Evolutionary conservation across 805 yeast species (phyloP), one percentile per base, ranked within the genome.

Genomic region (Torulaspora microellipsoides): DNA sequence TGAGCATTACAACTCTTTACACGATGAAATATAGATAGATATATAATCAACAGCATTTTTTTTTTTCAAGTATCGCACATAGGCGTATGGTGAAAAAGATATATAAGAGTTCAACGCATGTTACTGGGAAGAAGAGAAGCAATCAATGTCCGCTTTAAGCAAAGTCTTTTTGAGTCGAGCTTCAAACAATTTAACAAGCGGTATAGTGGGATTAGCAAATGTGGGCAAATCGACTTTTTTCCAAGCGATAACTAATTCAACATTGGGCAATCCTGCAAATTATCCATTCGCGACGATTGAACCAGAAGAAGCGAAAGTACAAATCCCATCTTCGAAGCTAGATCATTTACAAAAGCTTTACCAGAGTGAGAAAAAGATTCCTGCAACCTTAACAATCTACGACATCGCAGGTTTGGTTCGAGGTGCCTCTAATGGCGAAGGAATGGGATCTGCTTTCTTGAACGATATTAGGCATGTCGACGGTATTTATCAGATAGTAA

Each of bases 181-280:
- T 58, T 81, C 84, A 45, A 78, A 78, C 60, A 79, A 78, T 64
- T 66, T 80, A 59, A 78, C 78, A 71, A 70, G 83, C 50, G 99
- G 99, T 56, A 89, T 91, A 51, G 98, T 91, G 45, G 99, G 99
- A 43, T 76, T 91, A 48, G 96, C 96, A 58, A 75, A 82, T 61
- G 95, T 91, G 52, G 99, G 99, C 57, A 93, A 93, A 69, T 88
- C 96, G 10, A 91, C 98, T 7, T 89, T 91, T 68, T 91, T 93
- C 79, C 98, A 93, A 70, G 96, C 96, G 46, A 84, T 93, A 62
- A 91, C 98, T 42, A 80, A 83, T 68, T 87, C 91, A 55, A 88
- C 89, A 39, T 72, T 93, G 56, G 98, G 99, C 48, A 89, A 77
- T 72, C 98, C 99, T 43, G 99, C 98, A 45, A 91, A 91, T 68